Base-by-base conservation (phyloP, 1,139 yeast species). In the Hansenula anomala region DNA sequence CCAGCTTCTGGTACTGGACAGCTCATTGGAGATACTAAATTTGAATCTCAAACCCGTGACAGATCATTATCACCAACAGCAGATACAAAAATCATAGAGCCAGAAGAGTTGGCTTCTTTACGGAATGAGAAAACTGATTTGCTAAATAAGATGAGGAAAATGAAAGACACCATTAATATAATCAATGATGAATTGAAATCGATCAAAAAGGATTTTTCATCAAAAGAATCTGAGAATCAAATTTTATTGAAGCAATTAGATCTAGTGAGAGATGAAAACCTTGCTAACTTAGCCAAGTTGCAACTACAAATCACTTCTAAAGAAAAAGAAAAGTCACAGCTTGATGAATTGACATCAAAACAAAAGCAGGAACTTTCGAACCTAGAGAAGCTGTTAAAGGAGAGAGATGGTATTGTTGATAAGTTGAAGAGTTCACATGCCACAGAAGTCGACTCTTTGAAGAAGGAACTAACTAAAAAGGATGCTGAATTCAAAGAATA, bases 211-310 rank as follows among this genome's bases (percentile, higher is more conserved):
- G 65, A 66, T 14, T 56, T 55, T 24, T 59, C 60, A 17, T 48
- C 68, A 2, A 54, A 55, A 10, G 66, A 61, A 10, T 52, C 68
- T 24, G 62, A 63, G 33, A 46, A 48, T 3, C 61, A 61, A 28
- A 56, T 64, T 26, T 37, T 46, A 2, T 30, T 25, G 0, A 38
- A 36, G 1, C 52, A 55, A 16, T 25, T 59, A 12, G 48, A 49
- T 11, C 37, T 36, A 5, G 36, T 54, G 4, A 45, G 55, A 42
- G 46, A 48, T 28, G 33, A 47, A 36, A 40, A 55, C 26, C 41
- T 42, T 12, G 28, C 36, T 5, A 45, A 47, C 30, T 18, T 46
- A 3, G 37, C 54, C 3, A 36, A 38, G 15, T 33, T 47, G 1
- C 42, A 40, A 13, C 14, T 38, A 11, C 32, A 46, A 12, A 33